Percentiles rank a stretch among this genome's conserved stretches.
Evolutionary conservation across 306 rosid genomes (phyloP).

Genomic region (Quercus wislizeni): DNA sequence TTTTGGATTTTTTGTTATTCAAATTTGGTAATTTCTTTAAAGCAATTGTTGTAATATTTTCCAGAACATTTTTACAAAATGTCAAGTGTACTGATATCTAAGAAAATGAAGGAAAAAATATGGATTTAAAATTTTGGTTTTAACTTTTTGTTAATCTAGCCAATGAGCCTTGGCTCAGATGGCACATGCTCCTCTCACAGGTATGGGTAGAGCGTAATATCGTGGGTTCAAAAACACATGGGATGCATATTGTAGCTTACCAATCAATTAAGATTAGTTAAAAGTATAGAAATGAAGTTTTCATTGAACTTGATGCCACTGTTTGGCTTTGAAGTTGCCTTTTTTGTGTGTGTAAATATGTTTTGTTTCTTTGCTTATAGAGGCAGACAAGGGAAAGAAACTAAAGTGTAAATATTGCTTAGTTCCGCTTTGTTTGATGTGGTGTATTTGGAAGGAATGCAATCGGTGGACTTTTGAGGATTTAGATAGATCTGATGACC

Average conservation of each 20-base stretch:
- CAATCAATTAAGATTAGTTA: too few relatives aligned
- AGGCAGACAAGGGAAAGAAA: background rate
- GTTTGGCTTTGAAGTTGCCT: constrained; percentile 3
- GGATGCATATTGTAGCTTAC: too few relatives aligned
- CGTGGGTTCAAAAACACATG: too few relatives aligned
- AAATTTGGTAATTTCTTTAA: background rate
- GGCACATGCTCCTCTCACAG: too few relatives aligned
- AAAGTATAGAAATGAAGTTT: background rate
- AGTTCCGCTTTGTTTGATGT: too few relatives aligned
- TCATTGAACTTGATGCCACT: constrained; percentile 1
- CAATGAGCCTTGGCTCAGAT: too few relatives aligned
- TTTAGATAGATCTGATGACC: too few relatives aligned
- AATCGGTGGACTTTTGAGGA: too few relatives aligned
- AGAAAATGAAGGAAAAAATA: background rate
- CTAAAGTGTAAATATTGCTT: background rate
- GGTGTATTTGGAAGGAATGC: too few relatives aligned
- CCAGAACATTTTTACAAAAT: background rate
- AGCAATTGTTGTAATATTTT: background rate
- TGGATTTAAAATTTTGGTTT: too few relatives aligned
- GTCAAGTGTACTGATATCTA: background rate
- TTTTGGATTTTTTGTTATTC: background rate
- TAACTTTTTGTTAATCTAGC: too few relatives aligned
- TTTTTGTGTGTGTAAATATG: background rate
- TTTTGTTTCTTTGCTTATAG: background rate
- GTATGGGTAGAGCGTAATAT: too few relatives aligned